Evolutionary conservation across 2,329 filamentous ascomycete species (phyloP).

Genomic region (Alternaria alternata): DNA sequence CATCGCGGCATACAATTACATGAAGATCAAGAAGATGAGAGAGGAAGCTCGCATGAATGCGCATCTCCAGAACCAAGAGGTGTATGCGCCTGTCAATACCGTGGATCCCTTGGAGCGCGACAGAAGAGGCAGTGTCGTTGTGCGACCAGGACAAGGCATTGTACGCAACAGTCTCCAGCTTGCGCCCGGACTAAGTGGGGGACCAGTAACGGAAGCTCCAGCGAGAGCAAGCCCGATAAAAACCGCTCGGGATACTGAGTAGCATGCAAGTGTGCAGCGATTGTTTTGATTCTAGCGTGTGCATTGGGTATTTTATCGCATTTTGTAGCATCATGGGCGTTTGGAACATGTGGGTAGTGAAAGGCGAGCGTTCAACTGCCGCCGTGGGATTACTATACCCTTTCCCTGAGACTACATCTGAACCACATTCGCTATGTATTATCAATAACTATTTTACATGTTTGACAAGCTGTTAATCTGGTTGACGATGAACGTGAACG

Average conservation of each 20-base stretch:
- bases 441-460: constrained; percentile 6
- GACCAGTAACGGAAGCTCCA: constrained; percentile 33
- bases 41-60: constrained; percentile 69
- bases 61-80: constrained; percentile 51
- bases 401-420: constrained; percentile 2
- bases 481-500: neutral
- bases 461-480: neutral
- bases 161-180: constrained; percentile 51
- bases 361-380: neutral
- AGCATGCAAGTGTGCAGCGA: constrained; percentile 12
- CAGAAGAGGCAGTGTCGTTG: constrained; percentile 25
- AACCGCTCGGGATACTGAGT: constrained; percentile 57
- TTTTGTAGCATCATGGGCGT: constrained; percentile 24
- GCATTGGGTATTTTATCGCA: constrained; percentile 8
- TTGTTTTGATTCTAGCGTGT: constrained; percentile 6
- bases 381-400: constrained; percentile 5
- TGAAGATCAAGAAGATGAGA: constrained; percentile 92
- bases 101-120: constrained; percentile 39
- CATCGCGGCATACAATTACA: constrained; percentile 90
- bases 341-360: constrained; percentile 1
- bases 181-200: constrained; percentile 33
- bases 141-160: constrained; percentile 35
- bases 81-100: constrained; percentile 48
- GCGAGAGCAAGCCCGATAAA: constrained; percentile 53
- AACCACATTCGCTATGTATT: constrained; percentile 15